These are phyloP conservation scores for Begonia loranthoides DNA, from an alignment of 306 rosid genomes.

Conservation along the genomic window DNA sequence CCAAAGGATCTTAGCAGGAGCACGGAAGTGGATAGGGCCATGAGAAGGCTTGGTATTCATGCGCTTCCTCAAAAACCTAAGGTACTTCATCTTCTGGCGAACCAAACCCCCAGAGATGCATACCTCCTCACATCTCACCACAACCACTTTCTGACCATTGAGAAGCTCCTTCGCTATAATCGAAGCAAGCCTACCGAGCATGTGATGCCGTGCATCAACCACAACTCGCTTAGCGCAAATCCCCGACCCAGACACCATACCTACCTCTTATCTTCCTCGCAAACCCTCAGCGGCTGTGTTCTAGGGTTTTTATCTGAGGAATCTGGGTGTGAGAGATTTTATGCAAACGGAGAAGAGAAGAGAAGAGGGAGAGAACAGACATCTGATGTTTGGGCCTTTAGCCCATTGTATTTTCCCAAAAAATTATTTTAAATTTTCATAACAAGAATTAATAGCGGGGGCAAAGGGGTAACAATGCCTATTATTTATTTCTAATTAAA, in stretches of 20 bases:
- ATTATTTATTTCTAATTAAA: too few relatives aligned
- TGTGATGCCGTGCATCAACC: conserved; percentile 63
- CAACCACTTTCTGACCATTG: conserved; percentile 54
- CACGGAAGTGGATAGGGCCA: conserved; percentile 66
- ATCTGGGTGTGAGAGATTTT: too few relatives aligned
- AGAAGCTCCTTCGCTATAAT: conserved; percentile 53
- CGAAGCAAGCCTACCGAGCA: conserved; percentile 57
- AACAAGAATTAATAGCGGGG: too few relatives aligned
- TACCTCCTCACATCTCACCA: conserved; percentile 60
- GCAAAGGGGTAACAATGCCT: too few relatives aligned
- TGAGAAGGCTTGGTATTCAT: conserved; percentile 81
- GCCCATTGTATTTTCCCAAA: too few relatives aligned
- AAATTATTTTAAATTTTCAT: too few relatives aligned
- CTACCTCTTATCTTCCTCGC: not conserved
- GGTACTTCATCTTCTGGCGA: conserved; percentile 65
- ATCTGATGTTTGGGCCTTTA: too few relatives aligned
- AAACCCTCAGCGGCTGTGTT: conserved; percentile 6
- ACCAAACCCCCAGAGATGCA: conserved; percentile 58
- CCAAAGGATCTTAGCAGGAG: conserved; percentile 71
- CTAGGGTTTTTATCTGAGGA: not conserved
- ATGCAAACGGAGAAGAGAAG: too few relatives aligned
- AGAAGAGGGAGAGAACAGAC: too few relatives aligned
- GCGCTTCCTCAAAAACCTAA: conserved; percentile 59
- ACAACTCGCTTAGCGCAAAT: conserved; percentile 64
- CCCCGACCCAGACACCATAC: conserved; percentile 56